These are phyloP conservation scores for Oryza longistaminata DNA, from an alignment of 176 grass and related monocot species.

Conservation along the genomic window DNA sequence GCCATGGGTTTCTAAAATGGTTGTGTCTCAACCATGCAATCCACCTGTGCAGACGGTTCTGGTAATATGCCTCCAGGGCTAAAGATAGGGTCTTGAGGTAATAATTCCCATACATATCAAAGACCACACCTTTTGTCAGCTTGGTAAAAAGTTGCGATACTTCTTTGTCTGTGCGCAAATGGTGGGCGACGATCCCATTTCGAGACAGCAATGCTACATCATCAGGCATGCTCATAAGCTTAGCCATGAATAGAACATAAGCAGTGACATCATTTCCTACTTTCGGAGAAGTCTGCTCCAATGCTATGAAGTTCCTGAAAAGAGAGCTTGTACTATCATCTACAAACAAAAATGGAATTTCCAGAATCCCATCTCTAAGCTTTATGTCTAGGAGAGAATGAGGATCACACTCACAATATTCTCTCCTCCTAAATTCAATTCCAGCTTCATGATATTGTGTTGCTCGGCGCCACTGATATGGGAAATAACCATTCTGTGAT, in stretches of 20 bases:
- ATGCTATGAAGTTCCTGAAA: slow-evolving; percentile 29
- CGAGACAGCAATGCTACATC: slow-evolving; percentile 3
- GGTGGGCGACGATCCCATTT: background rate
- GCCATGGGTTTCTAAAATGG: background rate
- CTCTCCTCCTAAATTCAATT: background rate
- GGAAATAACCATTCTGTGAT: fast-evolving
- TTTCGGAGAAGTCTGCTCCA: background rate
- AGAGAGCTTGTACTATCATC: background rate
- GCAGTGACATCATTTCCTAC: slow-evolving; percentile 21
- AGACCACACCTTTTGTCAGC: slow-evolving; percentile 28
- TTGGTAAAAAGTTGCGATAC: slow-evolving; percentile 20
- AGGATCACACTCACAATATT: fast-evolving
- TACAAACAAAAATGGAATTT: background rate
- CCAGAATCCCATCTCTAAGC: background rate
- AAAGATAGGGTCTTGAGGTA: background rate
- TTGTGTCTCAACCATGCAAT: background rate
- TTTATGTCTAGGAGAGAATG: slow-evolving; percentile 31
- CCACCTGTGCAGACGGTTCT: slow-evolving; percentile 16
- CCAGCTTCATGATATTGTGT: slow-evolving; percentile 41
- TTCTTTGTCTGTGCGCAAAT: slow-evolving; percentile 1
- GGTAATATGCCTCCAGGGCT: slow-evolving; percentile 22
- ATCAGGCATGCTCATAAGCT: slow-evolving; percentile 34
- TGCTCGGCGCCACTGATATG: slow-evolving; percentile 3
- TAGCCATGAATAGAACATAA: slow-evolving; percentile 24
- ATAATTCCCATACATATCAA: slow-evolving; percentile 29